Conservation (phyloP, 2,329 filamentous ascomycete species). For the Colletotrichum sp. region DNA sequence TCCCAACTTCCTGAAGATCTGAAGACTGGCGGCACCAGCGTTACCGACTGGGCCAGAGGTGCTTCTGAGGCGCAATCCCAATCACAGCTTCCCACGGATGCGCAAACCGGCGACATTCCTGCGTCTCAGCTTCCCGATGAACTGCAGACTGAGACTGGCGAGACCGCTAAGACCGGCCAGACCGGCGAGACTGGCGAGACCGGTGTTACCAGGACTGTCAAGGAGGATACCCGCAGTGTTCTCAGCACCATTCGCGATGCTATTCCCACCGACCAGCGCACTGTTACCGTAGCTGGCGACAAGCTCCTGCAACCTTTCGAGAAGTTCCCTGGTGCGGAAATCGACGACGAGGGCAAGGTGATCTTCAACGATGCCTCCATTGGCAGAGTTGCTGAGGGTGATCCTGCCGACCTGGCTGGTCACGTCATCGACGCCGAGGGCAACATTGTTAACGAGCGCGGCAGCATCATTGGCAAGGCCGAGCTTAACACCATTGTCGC, state of each 20-base stretch:
- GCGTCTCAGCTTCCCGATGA: neutral
- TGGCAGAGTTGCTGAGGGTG: slow-evolving; percentile 42
- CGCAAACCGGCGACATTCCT: neutral
- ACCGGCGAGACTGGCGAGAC: neutral
- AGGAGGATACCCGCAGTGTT: slow-evolving; percentile 8
- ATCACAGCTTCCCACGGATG: neutral
- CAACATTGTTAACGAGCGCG: slow-evolving; percentile 39
- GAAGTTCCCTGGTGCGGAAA: slow-evolving; percentile 38
- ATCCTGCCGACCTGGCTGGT: slow-evolving; percentile 36
- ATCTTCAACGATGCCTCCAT: slow-evolving; percentile 40
- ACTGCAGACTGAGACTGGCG: neutral
- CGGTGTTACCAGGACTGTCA: neutral
- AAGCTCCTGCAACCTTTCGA: slow-evolving; percentile 33
- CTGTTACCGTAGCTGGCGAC: slow-evolving; percentile 16
- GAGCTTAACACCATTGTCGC: slow-evolving; percentile 33
- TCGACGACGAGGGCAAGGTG: slow-evolving; percentile 40
- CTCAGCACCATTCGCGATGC: slow-evolving; percentile 14
- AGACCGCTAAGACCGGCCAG: neutral
- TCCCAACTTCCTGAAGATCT: neutral
- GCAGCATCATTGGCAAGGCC: slow-evolving; percentile 37
- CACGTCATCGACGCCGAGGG: slow-evolving; percentile 40
- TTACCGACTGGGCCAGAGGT: neutral
- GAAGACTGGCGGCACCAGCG: neutral
- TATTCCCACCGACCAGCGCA: slow-evolving; percentile 6
- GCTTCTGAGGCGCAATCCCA: neutral